Conservation (phyloP, 306 rosid genomes). For the Vicia faba region DNA sequence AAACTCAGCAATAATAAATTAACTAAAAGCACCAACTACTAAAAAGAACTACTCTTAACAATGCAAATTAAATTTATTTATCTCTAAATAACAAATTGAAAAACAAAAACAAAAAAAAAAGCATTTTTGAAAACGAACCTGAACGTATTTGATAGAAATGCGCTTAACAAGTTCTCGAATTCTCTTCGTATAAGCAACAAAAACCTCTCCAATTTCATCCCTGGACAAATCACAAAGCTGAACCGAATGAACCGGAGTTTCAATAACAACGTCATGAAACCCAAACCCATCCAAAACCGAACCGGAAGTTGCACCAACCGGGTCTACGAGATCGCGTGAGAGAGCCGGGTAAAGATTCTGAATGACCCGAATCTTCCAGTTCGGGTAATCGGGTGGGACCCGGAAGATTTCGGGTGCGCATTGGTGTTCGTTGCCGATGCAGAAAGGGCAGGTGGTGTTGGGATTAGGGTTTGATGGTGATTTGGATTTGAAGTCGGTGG, state of each 20-base stretch:
- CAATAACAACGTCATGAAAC: conserved; percentile 77
- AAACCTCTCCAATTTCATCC: conserved; percentile 46
- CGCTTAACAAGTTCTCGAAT: conserved; percentile 44
- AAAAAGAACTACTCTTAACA: background rate
- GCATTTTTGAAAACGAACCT: conserved; percentile 43
- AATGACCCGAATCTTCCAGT: conserved; percentile 77
- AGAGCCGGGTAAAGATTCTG: conserved; percentile 84
- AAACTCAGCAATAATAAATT: background rate
- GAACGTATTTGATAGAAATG: conserved; percentile 64
- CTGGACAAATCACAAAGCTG: conserved; percentile 56
- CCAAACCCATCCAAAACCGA: conserved; percentile 59
- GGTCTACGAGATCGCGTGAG: conserved; percentile 36
- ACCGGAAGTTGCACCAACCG: conserved; percentile 12
- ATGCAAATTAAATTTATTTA: background rate
- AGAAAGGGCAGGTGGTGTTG: conserved; percentile 62
- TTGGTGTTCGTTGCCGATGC: conserved; percentile 73
- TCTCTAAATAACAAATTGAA: background rate
- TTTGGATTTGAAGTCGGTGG: conserved; percentile 78
- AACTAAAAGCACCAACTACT: background rate
- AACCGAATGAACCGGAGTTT: conserved; percentile 67
- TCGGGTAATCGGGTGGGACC: conserved; percentile 50
- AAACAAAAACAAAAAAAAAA: background rate
- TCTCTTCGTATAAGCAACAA: conserved; percentile 49
- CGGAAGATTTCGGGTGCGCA: conserved; percentile 90
- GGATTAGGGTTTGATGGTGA: conserved; percentile 40